Evolutionary conservation across 345 rosid species (phyloP), one percentile per base, ranked within the genome.

Genomic region (Balakata baccata): DNA sequence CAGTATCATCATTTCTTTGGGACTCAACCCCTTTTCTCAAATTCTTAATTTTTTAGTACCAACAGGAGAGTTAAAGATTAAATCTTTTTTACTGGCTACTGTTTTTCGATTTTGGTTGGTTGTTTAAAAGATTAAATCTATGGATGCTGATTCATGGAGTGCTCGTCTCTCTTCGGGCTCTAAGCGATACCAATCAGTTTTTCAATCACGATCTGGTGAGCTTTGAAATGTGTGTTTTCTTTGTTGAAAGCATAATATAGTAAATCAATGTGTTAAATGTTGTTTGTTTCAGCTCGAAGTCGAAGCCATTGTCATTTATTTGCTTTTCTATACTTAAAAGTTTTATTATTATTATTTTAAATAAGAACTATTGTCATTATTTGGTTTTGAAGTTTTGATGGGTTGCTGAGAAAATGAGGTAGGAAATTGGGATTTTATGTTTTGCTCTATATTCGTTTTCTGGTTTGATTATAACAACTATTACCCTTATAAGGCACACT

Each of bases 61-160:
- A 14, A 17, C 4, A 7, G 16, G 18, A 46, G 11, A 57, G 29
- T 45, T 54, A 1, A 66, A 49, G 66, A 71, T 71, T 46, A 20
- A 45, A 1, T 25, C 23, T 7, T 16, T 22, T 13, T 22, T 13
- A 66, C 54, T 66, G 22, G 39, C 6, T 16, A 49, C 70, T 49
- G 57, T 67, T 67, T 43, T 37, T 45, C 66, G 43, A 18, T 62
- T 62, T 62, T 34, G 38, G 12, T 47, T 47, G 57, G 41, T 50
- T 43, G 23, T 16, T 49, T 12, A 10, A 68, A 41, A 6, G 62
- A 69, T 37, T 11, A 25, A 10, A 25, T 69, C 71, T 68, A 89
- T 95, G 97, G 94, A 92, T 77, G 89, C 92, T 58, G 97, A 94
- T 79, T 89, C 98, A 59, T 89, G 92, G 97, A 92, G 86, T 73